A percentile compares a stretch with the other conserved stretches of the same genome.
Evolutionary conservation across 768 basidiomycete genomes (phyloP).

Genomic region (Kwoniella dendrophila): DNA sequence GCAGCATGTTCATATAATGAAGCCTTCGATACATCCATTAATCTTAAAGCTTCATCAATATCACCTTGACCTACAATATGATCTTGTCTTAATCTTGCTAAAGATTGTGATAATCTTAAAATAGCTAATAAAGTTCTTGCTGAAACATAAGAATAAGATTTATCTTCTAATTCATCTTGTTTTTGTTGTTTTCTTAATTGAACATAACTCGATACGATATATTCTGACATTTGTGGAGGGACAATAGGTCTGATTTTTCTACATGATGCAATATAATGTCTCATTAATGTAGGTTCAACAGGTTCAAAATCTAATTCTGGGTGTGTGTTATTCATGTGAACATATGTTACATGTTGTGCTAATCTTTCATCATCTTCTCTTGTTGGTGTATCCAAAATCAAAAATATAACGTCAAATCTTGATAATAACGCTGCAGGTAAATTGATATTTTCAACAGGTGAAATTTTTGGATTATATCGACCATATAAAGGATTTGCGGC

Average conservation of each 20-base stretch:
- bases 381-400: slow-evolving; percentile 93
- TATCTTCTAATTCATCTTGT: slow-evolving; percentile 83
- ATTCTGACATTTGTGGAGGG: slow-evolving; percentile 81
- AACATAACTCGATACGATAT: slow-evolving; percentile 94
- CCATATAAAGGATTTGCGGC: slow-evolving; percentile 98
- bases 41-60: slow-evolving; percentile 91
- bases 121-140: slow-evolving; percentile 93
- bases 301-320: slow-evolving; percentile 76
- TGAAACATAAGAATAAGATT: slow-evolving; percentile 90
- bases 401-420: slow-evolving; percentile 92
- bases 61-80: slow-evolving; percentile 78
- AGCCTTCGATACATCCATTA: slow-evolving; percentile 97
- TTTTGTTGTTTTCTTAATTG: slow-evolving; percentile 89
- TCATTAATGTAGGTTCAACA: slow-evolving; percentile 82
- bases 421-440: slow-evolving; percentile 94
- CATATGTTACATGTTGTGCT: slow-evolving; percentile 95
- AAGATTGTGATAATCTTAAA: slow-evolving; percentile 89
- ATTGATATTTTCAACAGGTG: slow-evolving; percentile 99
- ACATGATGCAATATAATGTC: slow-evolving; percentile 93
- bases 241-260: slow-evolving; percentile 87
- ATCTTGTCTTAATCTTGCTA: slow-evolving; percentile 85
- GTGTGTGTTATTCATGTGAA: slow-evolving; percentile 93
- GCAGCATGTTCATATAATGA: slow-evolving; percentile 63
- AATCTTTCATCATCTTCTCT: slow-evolving; percentile 94
- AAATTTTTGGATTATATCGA: slow-evolving; percentile 95